A percentile compares a stretch with the other conserved stretches of the same genome.
Conservation (phyloP, 2,329 filamentous ascomycete genomes). For the Bertia moriformis region DNA sequence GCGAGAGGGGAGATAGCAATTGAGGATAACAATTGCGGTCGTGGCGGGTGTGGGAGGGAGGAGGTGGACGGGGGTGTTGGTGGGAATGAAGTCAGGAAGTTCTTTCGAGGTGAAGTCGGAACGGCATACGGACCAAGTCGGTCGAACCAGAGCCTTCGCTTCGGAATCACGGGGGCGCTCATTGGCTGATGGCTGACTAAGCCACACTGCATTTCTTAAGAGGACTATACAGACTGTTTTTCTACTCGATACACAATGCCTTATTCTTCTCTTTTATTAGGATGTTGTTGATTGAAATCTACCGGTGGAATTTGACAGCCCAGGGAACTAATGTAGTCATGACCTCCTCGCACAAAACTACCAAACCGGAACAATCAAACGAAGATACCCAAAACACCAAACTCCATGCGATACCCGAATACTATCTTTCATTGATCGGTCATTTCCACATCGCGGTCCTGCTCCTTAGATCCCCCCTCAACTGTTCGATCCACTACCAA, state of each 20-base stretch:
- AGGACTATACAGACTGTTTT: too few species aligned
- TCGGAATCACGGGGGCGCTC: background rate
- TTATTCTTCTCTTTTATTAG: too few species aligned
- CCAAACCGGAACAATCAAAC: background rate
- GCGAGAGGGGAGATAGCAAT: background rate
- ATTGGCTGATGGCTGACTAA: slow-evolving; percentile 1
- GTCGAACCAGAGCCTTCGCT: slow-evolving; percentile 1
- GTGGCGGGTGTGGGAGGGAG: background rate
- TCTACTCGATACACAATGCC: too few species aligned
- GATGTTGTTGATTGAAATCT: too few species aligned
- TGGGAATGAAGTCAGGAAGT: background rate
- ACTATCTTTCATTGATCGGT: background rate
- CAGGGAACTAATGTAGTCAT: too few species aligned
- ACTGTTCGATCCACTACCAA: background rate
- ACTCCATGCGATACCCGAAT: background rate
- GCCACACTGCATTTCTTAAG: too few species aligned
- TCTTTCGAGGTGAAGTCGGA: background rate
- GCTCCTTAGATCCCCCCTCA: background rate
- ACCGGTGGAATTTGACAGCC: too few species aligned
- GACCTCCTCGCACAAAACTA: background rate
- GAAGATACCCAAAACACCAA: background rate
- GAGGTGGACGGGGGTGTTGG: background rate
- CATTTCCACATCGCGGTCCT: background rate
- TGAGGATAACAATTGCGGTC: background rate
- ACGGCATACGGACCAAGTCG: background rate